A percentile compares a stretch with the other conserved stretches of the same genome.
phyloP scores from a whole-genome alignment of 768 basidiomycete genomes.

The Hirschioporus abietinus region DNA sequence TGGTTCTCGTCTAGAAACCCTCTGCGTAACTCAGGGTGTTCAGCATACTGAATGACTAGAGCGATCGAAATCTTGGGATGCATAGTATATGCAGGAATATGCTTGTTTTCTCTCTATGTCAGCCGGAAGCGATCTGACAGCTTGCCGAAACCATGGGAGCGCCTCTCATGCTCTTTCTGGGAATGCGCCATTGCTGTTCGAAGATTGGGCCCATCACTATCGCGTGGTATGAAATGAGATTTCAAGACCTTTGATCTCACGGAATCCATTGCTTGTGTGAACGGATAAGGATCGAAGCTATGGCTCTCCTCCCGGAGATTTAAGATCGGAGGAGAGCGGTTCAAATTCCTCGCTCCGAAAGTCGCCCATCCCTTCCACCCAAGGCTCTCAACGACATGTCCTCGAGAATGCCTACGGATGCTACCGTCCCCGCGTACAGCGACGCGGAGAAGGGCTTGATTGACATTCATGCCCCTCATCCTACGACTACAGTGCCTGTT shows the following conservation, averaged over 20 bases:
- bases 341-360: constrained; percentile 11
- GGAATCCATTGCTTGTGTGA: neutral
- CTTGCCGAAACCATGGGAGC: constrained; percentile 2
- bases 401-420: constrained; percentile 30
- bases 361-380: constrained; percentile 14
- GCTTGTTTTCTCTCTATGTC: too few species aligned
- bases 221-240: neutral
- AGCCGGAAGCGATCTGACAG: neutral
- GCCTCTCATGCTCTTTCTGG: neutral
- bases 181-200: constrained; percentile 1
- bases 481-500: constrained; percentile 19
- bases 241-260: constrained; percentile 3
- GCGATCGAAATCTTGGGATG: too few species aligned
- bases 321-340: constrained; percentile 1
- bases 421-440: constrained; percentile 35
- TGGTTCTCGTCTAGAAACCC: too few species aligned
- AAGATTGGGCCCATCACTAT: neutral
- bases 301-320: neutral
- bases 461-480: constrained; percentile 35
- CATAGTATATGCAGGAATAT: too few species aligned
- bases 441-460: constrained; percentile 58
- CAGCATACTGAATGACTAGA: too few species aligned
- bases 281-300: neutral
- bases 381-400: constrained; percentile 32
- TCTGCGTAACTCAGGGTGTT: too few species aligned